Evolutionary conservation across 169 alveolate genomes (phyloP), one percentile per base, ranked within the genome.

Genomic region (Plasmodium coatneyi): DNA sequence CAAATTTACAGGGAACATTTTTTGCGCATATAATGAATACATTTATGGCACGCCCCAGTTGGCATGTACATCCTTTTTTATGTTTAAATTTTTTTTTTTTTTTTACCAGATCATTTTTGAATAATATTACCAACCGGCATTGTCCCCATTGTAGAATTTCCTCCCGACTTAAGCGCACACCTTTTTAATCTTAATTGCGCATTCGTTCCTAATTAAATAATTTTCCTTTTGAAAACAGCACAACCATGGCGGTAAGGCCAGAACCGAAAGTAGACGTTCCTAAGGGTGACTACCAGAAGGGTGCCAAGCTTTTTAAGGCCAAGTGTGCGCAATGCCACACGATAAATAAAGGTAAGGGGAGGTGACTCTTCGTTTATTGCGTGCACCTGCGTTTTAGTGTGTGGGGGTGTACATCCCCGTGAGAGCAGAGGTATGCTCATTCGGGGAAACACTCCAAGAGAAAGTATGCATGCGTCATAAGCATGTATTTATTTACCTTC

Each of bases 251-350:
- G 56, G 43, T 92, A 19, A 96, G 95, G 81, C 97, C 98, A 19
- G 99, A 98, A 92, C 99, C 99, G 9, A 95, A 98, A 92, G 98
- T 97, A 72, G 95, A 92, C 32, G 98, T 98, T 71, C 98, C 99
- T 22, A 96, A 93, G 19, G 99, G 99, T 56, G 98, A 98, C 95
- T 95, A 97, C 78, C 94, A 97, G 81, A 97, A 97, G 84, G 99
- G 99, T 39, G 98, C 98, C 74, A 97, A 96, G 95, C 92, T 98
- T 72, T 98, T 97, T 97, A 97, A 98, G 95, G 96, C 98, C 71
- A 97, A 98, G 96, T 98, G 99, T 86, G 98, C 99, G 54, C 99
- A 98, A 95, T 98, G 99, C 95, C 99, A 98, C 96, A 98, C 99
- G 36, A 92, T 95, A 83, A 92, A 96, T 92, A 96, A 96, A 93